These are phyloP conservation scores for Cucurbita maxima DNA, from an alignment of 306 rosid species.

Conservation along the genomic window DNA sequence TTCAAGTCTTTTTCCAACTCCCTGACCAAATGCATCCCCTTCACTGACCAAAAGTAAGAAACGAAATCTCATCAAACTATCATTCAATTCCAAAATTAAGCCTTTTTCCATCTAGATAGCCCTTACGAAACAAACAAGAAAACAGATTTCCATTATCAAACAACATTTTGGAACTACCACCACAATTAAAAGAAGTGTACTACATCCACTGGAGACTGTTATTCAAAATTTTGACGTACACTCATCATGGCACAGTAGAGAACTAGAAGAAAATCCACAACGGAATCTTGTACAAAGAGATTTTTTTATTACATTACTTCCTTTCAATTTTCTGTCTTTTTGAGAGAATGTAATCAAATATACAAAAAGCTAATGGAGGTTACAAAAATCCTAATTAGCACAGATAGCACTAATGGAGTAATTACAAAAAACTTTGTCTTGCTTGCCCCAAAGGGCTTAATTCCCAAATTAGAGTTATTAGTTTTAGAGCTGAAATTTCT, in stretches of 20 bases:
- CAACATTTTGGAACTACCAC: not conserved
- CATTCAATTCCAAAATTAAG: conserved; percentile 3
- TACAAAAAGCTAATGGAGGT: not conserved
- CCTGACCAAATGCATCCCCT: conserved; percentile 99
- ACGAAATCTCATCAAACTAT: conserved; percentile 33
- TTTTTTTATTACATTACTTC: not conserved
- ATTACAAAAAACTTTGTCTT: too few relatives aligned
- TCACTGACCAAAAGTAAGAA: conserved; percentile 96
- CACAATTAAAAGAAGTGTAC: not conserved
- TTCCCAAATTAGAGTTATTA: too few relatives aligned
- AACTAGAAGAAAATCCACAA: not conserved
- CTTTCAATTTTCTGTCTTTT: not conserved
- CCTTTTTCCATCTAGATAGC: not conserved
- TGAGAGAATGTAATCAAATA: not conserved
- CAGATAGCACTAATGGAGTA: not conserved
- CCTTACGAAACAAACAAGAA: not conserved
- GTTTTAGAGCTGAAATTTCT: too few relatives aligned
- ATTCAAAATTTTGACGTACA: not conserved
- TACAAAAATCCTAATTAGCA: not conserved
- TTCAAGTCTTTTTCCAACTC: conserved; percentile 93
- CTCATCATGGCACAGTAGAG: not conserved
- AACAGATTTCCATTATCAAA: not conserved
- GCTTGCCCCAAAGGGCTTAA: too few relatives aligned
- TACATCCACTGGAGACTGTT: not conserved
- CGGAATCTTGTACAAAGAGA: not conserved